These are phyloP conservation scores for Alternaria tenuissima DNA, from an alignment of 2,329 filamentous ascomycete genomes.

Conservation along the genomic window DNA sequence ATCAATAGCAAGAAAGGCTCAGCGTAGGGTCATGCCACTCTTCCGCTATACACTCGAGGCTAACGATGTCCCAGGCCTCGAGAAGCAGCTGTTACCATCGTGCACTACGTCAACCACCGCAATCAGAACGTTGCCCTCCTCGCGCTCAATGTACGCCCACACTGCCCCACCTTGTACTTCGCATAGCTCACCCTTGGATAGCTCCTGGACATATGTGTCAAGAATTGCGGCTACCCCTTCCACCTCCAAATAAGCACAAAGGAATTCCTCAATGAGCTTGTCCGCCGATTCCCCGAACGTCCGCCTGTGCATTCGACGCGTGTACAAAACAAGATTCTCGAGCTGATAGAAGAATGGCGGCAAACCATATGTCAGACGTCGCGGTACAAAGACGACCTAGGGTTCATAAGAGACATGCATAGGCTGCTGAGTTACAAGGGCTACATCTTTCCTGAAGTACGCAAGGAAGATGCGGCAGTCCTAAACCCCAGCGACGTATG, in stretches of 20 bases:
- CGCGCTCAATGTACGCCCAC: constrained; percentile 71
- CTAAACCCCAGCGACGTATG: constrained; percentile 95
- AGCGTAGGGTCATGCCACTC: constrained; percentile 61
- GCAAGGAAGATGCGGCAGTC: constrained; percentile 92
- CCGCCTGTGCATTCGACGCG: constrained; percentile 85
- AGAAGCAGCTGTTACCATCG: constrained; percentile 92
- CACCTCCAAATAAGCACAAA: constrained; percentile 98
- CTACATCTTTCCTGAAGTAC: constrained; percentile 92
- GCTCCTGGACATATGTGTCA: constrained; percentile 97
- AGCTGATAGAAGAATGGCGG: constrained; percentile 98
- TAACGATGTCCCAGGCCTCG: constrained; percentile 67
- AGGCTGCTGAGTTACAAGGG: constrained; percentile 94
- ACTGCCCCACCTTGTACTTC: constrained; percentile 18
- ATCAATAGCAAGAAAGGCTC: constrained; percentile 98
- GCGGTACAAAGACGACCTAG: constrained; percentile 94
- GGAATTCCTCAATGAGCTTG: constrained; percentile 97
- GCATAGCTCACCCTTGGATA: constrained; percentile 48
- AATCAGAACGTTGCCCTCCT: constrained; percentile 94
- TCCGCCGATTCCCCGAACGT: constrained; percentile 92
- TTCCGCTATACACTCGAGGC: constrained; percentile 8
- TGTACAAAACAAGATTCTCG: constrained; percentile 91
- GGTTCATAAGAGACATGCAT: constrained; percentile 98
- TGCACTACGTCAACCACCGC: constrained; percentile 93
- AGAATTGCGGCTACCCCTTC: constrained; percentile 99
- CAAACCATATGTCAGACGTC: constrained; percentile 98